Evolutionary conservation across 2,329 filamentous ascomycete species (phyloP).

Genomic region (Pseudogymnoascus sp.): DNA sequence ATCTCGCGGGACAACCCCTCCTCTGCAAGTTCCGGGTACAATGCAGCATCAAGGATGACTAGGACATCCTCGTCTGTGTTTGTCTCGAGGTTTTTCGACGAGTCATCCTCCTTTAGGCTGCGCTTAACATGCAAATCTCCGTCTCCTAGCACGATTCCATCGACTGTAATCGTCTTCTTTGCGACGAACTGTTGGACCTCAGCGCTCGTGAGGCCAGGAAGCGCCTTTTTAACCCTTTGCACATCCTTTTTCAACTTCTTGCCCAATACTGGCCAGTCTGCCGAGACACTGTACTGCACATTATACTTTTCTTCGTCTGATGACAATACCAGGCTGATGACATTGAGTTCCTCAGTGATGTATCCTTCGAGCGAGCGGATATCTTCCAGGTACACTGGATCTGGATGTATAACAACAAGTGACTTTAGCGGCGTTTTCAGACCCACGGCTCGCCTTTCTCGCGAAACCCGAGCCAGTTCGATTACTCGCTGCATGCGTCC

Average conservation of each 20-base stretch:
- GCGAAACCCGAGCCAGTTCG: conserved; percentile 75
- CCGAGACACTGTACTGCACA: conserved; percentile 81
- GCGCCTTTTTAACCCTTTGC: conserved; percentile 79
- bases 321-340: conserved; percentile 76
- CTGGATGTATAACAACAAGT: conserved; percentile 78
- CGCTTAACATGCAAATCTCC: conserved; percentile 80
- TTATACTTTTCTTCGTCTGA: conserved; percentile 85
- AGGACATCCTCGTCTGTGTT: conserved; percentile 87
- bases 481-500: conserved; percentile 93
- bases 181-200: conserved; percentile 73
- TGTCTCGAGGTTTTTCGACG: conserved; percentile 69
- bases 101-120: conserved; percentile 64
- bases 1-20: conserved; percentile 89
- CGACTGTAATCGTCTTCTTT: conserved; percentile 68
- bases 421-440: conserved; percentile 89
- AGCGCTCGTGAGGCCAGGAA: conserved; percentile 69
- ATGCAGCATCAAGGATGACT: conserved; percentile 75
- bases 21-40: conserved; percentile 77
- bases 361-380: conserved; percentile 80
- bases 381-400: conserved; percentile 76
- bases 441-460: conserved; percentile 76
- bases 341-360: conserved; percentile 84
- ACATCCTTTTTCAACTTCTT: conserved; percentile 98
- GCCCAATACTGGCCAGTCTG: conserved; percentile 88
- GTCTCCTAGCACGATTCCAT: conserved; percentile 73